Percentiles rank a stretch among this genome's conserved stretches.
These are phyloP conservation scores for Coemansia sp. DNA, from an alignment of 192 early-diverging fungal species.

Conservation along the genomic window DNA sequence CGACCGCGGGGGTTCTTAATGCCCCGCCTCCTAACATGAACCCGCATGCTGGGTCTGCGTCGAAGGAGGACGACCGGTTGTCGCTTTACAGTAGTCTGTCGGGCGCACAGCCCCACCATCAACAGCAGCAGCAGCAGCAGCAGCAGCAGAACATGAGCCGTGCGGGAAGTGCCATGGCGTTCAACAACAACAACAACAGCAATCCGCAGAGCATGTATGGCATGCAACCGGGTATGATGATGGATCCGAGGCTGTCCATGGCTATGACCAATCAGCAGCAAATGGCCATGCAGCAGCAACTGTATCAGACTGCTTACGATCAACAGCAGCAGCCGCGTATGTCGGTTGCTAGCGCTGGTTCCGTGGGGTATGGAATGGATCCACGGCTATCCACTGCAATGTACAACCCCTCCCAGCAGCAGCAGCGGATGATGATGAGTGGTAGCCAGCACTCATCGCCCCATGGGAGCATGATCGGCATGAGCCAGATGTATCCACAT, in stretches of 20 bases:
- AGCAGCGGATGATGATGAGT: background rate
- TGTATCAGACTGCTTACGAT: conserved; percentile 22
- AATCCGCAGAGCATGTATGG: conserved; percentile 41
- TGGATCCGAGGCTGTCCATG: conserved; percentile 36
- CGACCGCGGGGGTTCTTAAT: conserved; percentile 44
- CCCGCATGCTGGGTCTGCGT: conserved; percentile 24
- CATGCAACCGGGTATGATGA: background rate
- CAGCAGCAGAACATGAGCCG: conserved; percentile 27
- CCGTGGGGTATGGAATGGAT: conserved; percentile 9
- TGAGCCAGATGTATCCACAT: conserved; percentile 4
- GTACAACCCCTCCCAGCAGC: conserved; percentile 15
- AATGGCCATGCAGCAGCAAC: conserved; percentile 32
- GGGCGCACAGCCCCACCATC: conserved; percentile 21
- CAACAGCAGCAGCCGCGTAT: conserved; percentile 2
- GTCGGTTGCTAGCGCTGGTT: conserved; percentile 2
- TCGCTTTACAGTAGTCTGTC: conserved; percentile 38
- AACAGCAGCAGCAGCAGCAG: background rate
- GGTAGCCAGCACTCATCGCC: conserved; percentile 20
- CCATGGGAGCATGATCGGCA: conserved; percentile 5
- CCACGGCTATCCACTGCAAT: conserved; percentile 40
- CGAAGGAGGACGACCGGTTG: conserved; percentile 32
- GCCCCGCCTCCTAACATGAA: conserved; percentile 49
- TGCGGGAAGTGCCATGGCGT: conserved; percentile 39
- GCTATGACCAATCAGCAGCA: conserved; percentile 49
- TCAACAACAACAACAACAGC: conserved; percentile 21